phyloP scores from a whole-genome alignment of 805 yeast genomes.

The Pichia sporocuriosa region DNA sequence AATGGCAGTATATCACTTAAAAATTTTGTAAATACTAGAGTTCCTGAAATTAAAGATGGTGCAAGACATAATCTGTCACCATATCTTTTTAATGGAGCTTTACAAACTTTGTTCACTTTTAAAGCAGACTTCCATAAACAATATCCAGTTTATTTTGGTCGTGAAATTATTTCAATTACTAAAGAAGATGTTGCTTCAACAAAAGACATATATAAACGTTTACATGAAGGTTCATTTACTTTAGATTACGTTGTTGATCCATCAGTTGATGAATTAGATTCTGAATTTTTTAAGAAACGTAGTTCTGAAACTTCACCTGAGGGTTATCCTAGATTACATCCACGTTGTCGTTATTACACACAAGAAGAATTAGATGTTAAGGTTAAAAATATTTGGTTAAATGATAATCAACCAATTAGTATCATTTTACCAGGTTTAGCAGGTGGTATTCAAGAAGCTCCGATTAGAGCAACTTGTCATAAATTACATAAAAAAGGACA shows the following conservation, averaged over 20 bases:
- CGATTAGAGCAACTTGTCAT: constrained; percentile 49
- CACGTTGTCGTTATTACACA: constrained; percentile 57
- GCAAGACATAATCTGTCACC: constrained; percentile 40
- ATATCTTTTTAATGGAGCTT: constrained; percentile 39
- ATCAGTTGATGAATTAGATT: constrained; percentile 15
- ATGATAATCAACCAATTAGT: constrained; percentile 47
- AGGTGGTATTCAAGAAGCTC: constrained; percentile 76
- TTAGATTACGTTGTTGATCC: constrained; percentile 41
- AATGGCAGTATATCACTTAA: constrained; percentile 22
- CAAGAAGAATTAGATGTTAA: constrained; percentile 36
- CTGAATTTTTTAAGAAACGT: constrained; percentile 25
- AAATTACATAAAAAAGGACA: constrained; percentile 37
- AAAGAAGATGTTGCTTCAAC: constrained; percentile 8
- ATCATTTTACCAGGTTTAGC: constrained; percentile 67
- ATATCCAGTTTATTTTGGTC: constrained; percentile 40
- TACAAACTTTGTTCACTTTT: constrained; percentile 45
- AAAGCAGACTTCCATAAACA: constrained; percentile 35
- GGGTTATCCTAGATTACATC: constrained; percentile 55
- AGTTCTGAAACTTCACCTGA: constrained; percentile 39
- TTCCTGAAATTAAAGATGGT: constrained; percentile 36
- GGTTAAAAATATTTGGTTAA: constrained; percentile 27
- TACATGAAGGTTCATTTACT: constrained; percentile 37
- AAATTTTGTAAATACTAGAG: constrained; percentile 31
- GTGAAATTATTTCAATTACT: constrained; percentile 35
- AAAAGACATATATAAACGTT: constrained; percentile 15